These are phyloP conservation scores for Leccinum angustisporum DNA, from an alignment of 1,284 basidiomycete genomes.

Conservation along the genomic window DNA sequence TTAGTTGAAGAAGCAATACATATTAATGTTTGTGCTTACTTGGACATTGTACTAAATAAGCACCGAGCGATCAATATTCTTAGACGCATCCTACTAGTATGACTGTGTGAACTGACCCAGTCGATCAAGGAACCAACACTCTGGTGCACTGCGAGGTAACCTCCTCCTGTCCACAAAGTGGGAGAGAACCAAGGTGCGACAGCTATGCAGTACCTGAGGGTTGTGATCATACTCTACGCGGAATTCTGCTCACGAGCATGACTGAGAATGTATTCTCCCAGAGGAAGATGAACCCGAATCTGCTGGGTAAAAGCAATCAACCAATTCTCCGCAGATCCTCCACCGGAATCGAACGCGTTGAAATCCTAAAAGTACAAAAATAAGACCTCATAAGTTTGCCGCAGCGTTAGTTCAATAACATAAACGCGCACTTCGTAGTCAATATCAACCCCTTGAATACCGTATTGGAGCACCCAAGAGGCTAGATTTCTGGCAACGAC, in stretches of 20 bases:
- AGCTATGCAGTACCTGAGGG: not conserved
- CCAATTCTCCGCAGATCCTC: not conserved
- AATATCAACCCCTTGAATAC: conserved; percentile 52
- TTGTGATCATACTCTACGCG: not conserved
- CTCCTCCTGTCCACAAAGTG: not conserved
- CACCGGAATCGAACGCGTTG: not conserved
- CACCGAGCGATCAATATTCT: not conserved
- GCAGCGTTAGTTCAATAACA: not conserved
- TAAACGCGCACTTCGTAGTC: not conserved
- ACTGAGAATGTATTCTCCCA: not conserved
- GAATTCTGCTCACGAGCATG: not conserved
- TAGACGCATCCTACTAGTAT: not conserved
- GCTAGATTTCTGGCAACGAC: conserved; percentile 45
- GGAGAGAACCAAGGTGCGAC: not conserved
- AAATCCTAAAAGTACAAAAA: not conserved
- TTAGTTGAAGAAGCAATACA: not conserved
- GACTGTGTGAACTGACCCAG: not conserved
- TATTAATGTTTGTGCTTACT: not conserved
- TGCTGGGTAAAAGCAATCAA: not conserved
- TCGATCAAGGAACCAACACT: not conserved
- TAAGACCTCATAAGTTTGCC: not conserved
- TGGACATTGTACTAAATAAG: not conserved
- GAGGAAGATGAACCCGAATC: not conserved
- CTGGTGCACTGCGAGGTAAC: not conserved
- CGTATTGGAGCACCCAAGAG: conserved; percentile 46